Percentiles rank a stretch among this genome's conserved stretches.
Evolutionary conservation across 1,284 basidiomycete species (phyloP).

Genomic region (Boletus mariae): DNA sequence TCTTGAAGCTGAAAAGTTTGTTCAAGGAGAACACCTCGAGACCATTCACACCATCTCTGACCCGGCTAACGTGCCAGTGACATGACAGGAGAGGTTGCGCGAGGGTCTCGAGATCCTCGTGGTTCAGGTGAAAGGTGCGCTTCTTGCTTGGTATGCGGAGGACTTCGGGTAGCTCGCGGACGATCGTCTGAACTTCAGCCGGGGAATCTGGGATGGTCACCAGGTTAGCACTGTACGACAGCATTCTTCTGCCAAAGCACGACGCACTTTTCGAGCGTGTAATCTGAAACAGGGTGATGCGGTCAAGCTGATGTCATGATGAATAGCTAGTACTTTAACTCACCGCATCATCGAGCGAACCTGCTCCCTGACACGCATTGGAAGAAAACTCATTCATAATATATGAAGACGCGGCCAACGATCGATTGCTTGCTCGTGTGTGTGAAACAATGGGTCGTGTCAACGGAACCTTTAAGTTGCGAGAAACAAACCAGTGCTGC

Average conservation of each 20-base stretch:
- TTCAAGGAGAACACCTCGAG: conserved; percentile 17
- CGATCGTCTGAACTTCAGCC: conserved; percentile 14
- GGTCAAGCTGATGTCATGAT: conserved; percentile 1
- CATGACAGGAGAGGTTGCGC: conserved; percentile 32
- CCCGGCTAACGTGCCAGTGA: conserved; percentile 32
- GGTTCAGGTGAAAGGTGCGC: conserved; percentile 29
- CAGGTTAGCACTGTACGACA: background rate
- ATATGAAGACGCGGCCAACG: conserved; percentile 1
- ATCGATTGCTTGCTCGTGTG: background rate
- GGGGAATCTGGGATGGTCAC: conserved; percentile 14
- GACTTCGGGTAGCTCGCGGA: conserved; percentile 23
- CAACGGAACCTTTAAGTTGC: conserved; percentile 3
- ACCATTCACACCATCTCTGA: conserved; percentile 7
- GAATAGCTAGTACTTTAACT: conserved; percentile 5
- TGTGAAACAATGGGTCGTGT: background rate
- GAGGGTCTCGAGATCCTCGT: conserved; percentile 32
- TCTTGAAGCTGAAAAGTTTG: conserved; percentile 30
- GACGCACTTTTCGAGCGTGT: conserved; percentile 22
- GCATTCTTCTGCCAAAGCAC: background rate
- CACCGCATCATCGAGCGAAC: conserved; percentile 22
- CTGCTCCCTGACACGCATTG: background rate
- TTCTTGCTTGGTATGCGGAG: conserved; percentile 27
- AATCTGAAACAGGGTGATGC: conserved; percentile 8
- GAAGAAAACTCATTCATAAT: conserved; percentile 8
- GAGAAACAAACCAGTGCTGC: background rate